A percentile compares a stretch with the other conserved stretches of the same genome.
Conservation (phyloP, 176 grass and related monocot species). For the Cenchrus purpureus region DNA sequence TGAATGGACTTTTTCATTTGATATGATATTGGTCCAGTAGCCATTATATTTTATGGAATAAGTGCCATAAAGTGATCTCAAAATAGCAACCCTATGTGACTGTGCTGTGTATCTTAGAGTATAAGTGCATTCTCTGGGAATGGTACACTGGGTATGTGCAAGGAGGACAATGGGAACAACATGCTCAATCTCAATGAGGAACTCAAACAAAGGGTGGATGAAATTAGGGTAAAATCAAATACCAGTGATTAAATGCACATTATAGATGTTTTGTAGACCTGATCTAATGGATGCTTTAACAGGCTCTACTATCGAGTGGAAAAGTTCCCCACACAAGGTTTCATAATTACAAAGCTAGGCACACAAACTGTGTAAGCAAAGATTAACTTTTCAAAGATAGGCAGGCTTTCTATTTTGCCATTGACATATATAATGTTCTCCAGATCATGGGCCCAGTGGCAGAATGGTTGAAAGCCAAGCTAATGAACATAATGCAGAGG, state of each 20-base stretch:
- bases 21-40: neutral
- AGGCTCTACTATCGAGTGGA: slow-evolving; percentile 51
- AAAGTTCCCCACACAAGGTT: slow-evolving; percentile 13
- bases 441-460: slow-evolving; percentile 4
- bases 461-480: slow-evolving; percentile 35
- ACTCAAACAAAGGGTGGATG: slow-evolving; percentile 36
- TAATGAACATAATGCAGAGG: slow-evolving; percentile 33
- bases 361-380: slow-evolving; percentile 43
- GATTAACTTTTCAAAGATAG: neutral
- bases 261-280: neutral
- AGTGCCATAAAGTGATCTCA: neutral
- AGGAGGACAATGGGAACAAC: slow-evolving; percentile 24
- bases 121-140: slow-evolving; percentile 11
- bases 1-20: neutral
- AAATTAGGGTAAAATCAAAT: slow-evolving; percentile 30
- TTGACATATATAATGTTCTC: slow-evolving; percentile 15
- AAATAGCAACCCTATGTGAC: too few species aligned
- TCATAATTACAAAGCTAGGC: slow-evolving; percentile 41
- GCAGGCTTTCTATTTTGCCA: slow-evolving; percentile 16
- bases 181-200: slow-evolving; percentile 24
- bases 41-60: neutral
- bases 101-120: slow-evolving; percentile 17
- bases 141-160: slow-evolving; percentile 7
- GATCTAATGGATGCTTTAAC: neutral
- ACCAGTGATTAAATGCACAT: neutral